A percentile compares a stretch with the other conserved stretches of the same genome.
These are phyloP conservation scores for Dittrichia graveolens DNA, from an alignment of 129 eudicot genomes.

Conservation along the genomic window DNA sequence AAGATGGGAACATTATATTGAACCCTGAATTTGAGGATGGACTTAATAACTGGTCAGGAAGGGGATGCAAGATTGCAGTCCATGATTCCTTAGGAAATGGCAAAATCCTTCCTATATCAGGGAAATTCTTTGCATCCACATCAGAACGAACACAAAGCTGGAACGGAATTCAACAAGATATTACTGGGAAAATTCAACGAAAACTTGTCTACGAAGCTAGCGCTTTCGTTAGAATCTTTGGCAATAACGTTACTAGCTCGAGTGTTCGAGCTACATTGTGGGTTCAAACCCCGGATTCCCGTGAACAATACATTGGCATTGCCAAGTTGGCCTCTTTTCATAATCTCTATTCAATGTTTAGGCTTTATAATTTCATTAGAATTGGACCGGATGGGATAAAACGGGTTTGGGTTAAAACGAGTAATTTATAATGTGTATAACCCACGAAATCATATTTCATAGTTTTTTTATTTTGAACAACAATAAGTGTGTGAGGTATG, in stretches of 20 bases:
- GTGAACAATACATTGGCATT: slow-evolving; percentile 80
- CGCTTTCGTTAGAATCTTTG: slow-evolving; percentile 70
- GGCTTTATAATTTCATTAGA: not conserved
- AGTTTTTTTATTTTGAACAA: no score
- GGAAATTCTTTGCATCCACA: slow-evolving; percentile 81
- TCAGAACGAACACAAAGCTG: slow-evolving; percentile 74
- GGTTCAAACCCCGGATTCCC: slow-evolving; percentile 72
- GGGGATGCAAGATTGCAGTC: slow-evolving; percentile 73
- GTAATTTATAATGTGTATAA: no score
- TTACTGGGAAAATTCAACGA: slow-evolving; percentile 65
- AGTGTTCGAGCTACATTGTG: slow-evolving; percentile 66
- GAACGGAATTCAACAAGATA: slow-evolving; percentile 98
- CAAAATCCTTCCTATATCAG: slow-evolving; percentile 62
- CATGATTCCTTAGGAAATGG: slow-evolving; percentile 71
- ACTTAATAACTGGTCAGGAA: slow-evolving; percentile 79
- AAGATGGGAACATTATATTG: slow-evolving; percentile 57
- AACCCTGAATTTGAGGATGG: slow-evolving; percentile 82
- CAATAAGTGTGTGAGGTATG: not conserved
- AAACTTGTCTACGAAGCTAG: slow-evolving; percentile 68
- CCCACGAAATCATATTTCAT: no score
- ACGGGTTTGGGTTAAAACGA: not conserved
- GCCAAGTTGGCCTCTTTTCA: slow-evolving; percentile 55
- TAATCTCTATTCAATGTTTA: not conserved
- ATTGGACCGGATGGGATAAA: not conserved
- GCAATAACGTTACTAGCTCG: slow-evolving; percentile 61